These are phyloP conservation scores for Metschnikowia vanudenii DNA, from an alignment of 805 yeast genomes.

Conservation along the genomic window DNA sequence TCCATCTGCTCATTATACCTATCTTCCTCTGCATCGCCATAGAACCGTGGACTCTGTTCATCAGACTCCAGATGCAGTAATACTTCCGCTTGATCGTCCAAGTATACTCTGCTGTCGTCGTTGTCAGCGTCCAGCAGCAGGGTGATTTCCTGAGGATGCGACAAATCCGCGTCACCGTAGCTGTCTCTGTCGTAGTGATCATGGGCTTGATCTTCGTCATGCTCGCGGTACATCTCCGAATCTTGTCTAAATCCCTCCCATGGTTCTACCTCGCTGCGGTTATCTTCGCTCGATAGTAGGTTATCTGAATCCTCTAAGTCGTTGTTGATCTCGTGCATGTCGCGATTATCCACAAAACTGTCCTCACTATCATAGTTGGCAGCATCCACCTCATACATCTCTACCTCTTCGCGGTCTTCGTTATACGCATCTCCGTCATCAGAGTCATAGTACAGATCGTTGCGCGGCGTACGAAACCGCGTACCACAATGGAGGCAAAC, in stretches of 20 bases:
- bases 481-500: conserved; percentile 69
- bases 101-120: background rate
- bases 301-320: conserved; percentile 20
- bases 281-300: conserved; percentile 16
- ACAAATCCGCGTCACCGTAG: too few relatives aligned
- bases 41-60: background rate
- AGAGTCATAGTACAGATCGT: conserved; percentile 35
- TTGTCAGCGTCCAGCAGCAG: background rate
- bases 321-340: conserved; percentile 22
- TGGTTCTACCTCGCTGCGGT: conserved; percentile 7
- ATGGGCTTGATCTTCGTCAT: background rate
- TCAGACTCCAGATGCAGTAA: background rate
- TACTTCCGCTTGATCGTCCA: background rate
- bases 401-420: conserved; percentile 34
- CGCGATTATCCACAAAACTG: conserved; percentile 21
- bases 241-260: conserved; percentile 13
- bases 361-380: conserved; percentile 21
- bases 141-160: too few relatives aligned
- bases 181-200: too few relatives aligned
- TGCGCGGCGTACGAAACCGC: conserved; percentile 39
- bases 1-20: conserved; percentile 2
- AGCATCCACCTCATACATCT: conserved; percentile 14
- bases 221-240: conserved; percentile 5
- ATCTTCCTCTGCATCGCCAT: background rate
- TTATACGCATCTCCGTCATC: conserved; percentile 38